Conservation (phyloP, 768 basidiomycete genomes). For the Lanmaoa pseudosensibilis region DNA sequence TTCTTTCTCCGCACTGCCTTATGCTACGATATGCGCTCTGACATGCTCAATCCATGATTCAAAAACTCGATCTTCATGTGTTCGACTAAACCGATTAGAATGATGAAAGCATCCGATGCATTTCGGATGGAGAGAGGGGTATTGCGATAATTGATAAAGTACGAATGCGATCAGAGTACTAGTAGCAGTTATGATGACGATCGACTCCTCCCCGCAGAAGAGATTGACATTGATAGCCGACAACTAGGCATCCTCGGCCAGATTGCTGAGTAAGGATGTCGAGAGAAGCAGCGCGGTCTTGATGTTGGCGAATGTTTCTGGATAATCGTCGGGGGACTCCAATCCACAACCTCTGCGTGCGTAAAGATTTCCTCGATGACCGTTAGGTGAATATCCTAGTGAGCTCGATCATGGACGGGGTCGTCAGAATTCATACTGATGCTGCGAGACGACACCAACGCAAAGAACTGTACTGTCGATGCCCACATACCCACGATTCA, state of each 20-base stretch:
- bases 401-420: neutral
- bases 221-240: too few relatives aligned
- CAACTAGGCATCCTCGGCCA: too few relatives aligned
- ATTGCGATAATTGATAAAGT: too few relatives aligned
- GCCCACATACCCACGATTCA: neutral
- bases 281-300: too few relatives aligned
- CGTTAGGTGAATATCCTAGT: too few relatives aligned
- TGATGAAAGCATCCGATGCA: neutral
- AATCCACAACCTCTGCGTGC: neutral
- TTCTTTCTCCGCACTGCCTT: constrained; percentile 3
- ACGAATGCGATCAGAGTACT: too few relatives aligned
- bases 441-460: neutral
- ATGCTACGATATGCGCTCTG: constrained; percentile 26
- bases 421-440: neutral
- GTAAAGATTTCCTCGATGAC: neutral
- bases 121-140: too few relatives aligned
- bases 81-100: neutral
- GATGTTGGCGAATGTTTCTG: constrained; percentile 42
- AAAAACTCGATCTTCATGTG: neutral
- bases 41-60: constrained; percentile 21
- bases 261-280: too few relatives aligned
- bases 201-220: too few relatives aligned
- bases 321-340: too few relatives aligned
- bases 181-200: too few relatives aligned
- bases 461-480: neutral